These are phyloP conservation scores for Pichia ethanolica DNA, from an alignment of 805 yeast species.

Conservation along the genomic window DNA sequence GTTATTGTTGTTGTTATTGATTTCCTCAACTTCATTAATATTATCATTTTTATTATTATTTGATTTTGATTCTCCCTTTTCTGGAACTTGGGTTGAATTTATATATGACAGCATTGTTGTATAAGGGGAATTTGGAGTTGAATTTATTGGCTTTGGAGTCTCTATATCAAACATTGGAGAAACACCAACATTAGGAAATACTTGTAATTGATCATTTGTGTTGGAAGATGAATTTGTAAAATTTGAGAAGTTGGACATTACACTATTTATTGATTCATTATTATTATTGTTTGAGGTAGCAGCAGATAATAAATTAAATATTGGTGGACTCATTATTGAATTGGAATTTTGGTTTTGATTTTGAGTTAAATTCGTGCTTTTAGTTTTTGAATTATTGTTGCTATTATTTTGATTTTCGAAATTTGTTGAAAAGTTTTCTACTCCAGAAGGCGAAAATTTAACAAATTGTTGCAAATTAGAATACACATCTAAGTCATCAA, in stretches of 20 bases:
- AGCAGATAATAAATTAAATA: not conserved
- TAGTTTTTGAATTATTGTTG: too few relatives aligned
- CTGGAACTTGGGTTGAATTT: not conserved
- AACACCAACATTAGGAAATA: too few relatives aligned
- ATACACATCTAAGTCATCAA: slow-evolving; percentile 4
- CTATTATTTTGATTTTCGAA: not conserved
- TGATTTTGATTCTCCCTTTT: not conserved
- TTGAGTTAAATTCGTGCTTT: not conserved
- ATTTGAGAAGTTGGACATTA: not conserved
- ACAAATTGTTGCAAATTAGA: not conserved
- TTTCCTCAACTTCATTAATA: not conserved
- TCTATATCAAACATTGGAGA: slow-evolving; percentile 4
- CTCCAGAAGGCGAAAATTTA: slow-evolving; percentile 1
- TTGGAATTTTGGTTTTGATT: not conserved
- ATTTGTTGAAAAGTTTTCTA: not conserved
- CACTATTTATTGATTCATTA: not conserved
- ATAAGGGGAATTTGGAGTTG: slow-evolving; percentile 6
- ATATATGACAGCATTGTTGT: not conserved
- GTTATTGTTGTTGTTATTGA: not conserved
- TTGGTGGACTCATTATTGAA: not conserved
- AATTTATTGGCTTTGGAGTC: slow-evolving; percentile 1
- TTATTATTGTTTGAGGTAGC: not conserved
- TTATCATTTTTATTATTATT: not conserved
- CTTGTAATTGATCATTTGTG: not conserved
- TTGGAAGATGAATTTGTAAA: not conserved